These are phyloP conservation scores for Thelonectria olida DNA, from an alignment of 2,329 filamentous ascomycete species.

Conservation along the genomic window DNA sequence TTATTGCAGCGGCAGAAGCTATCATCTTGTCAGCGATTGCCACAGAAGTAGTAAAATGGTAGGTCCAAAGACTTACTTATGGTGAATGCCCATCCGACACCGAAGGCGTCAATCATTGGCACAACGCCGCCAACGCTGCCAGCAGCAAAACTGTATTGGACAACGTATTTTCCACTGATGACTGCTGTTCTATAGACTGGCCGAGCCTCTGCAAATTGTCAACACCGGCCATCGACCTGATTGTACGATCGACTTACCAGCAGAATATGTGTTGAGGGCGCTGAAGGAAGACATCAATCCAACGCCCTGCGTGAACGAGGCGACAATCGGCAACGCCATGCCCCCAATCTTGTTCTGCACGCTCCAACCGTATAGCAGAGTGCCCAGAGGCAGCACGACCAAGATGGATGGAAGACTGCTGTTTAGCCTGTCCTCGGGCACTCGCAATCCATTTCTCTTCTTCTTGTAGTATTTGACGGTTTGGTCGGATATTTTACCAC, in stretches of 20 bases:
- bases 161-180: conserved; percentile 38
- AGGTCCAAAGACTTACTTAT: conserved; percentile 34
- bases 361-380: conserved; percentile 48
- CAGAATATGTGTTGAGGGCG: conserved; percentile 51
- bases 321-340: conserved; percentile 46
- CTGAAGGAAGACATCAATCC: conserved; percentile 51
- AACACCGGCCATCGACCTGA: neutral
- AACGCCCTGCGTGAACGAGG: conserved; percentile 44
- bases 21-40: neutral
- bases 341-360: conserved; percentile 45
- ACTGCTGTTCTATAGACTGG: conserved; percentile 37
- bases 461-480: conserved; percentile 51
- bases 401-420: conserved; percentile 44
- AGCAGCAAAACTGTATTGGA: conserved; percentile 38
- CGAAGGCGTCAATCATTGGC: conserved; percentile 35
- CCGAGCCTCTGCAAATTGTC: conserved; percentile 25
- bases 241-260: conserved; percentile 37
- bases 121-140: conserved; percentile 38
- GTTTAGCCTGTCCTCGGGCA: conserved; percentile 45
- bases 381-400: conserved; percentile 42
- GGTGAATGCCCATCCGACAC: conserved; percentile 39
- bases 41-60: too few relatives aligned
- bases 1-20: conserved; percentile 25
- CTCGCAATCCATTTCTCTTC: conserved; percentile 45
- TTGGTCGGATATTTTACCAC: conserved; percentile 59